Base-by-base conservation (phyloP, 371 early-diverging fungal species). In the Lichtheimia ornata region DNA sequence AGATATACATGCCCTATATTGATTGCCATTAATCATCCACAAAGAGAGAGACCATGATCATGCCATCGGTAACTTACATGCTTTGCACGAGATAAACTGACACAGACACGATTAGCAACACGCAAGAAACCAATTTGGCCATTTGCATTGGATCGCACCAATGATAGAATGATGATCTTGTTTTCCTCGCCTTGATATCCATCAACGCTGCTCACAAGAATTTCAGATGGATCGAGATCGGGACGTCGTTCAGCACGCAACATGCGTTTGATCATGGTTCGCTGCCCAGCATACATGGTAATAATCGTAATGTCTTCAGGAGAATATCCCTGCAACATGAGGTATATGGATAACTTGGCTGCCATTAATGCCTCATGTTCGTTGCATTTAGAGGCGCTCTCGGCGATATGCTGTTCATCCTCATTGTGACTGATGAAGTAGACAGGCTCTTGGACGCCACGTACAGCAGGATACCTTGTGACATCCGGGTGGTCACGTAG, bases 151-250 rank as follows among this genome's bases (percentile, higher is more conserved):
- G 86, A 87, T 45, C 91, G 76, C 35, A 89, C 91, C 24, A 90
- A 60, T 2, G 90, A 87, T 28, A 92, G 50, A 27, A 92, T 83
- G 58, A 91, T 88, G 40, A 91, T 85, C 42, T 91, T 90, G 59
- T 83, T 84, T 65, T 89, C 88, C 59, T 87, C 87, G 47, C 93
- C 93, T 68, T 94, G 91, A 58, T 87, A 94, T 5, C 90, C 89
- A 70, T 91, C 92, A 4, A 93, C 89, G 47, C 92, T 91, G 18
- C 84, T 80, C 1, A 91, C 81, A 4, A 78, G 73, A 40, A 90
- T 74, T 0, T 50, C 40, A 0, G 67, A 58, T 0, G 68, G 55
- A 41, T 74, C 77, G 2, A 76, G 45, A 25, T 66, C 62, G 0
- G 55, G 45, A 6, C 66, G 52, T 25, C 70, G 54, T 41, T 77